A percentile compares a stretch with the other conserved stretches of the same genome.
Conservation (phyloP, 1,284 basidiomycete genomes). For the Sporisorium iseilematis-ciliati region DNA sequence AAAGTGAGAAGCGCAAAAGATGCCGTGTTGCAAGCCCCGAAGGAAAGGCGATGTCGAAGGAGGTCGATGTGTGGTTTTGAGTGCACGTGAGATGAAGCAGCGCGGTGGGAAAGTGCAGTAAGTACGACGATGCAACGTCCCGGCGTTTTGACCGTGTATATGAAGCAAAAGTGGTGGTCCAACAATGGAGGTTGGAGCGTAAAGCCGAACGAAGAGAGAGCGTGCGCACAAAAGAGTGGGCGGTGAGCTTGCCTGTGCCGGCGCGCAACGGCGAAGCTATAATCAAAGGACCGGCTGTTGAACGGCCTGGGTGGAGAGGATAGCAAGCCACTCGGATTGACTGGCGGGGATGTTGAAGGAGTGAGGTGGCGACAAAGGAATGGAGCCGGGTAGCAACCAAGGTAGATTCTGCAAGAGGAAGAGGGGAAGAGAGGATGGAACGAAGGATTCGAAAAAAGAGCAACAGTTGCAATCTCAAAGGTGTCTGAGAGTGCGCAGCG, state of each 20-base stretch:
- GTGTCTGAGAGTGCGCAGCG: conserved; percentile 1
- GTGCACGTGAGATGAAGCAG: conserved; percentile 21
- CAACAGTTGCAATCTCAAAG: not conserved
- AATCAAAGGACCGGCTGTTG: conserved; percentile 12
- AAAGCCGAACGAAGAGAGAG: conserved; percentile 4
- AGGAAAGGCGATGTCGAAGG: conserved; percentile 8
- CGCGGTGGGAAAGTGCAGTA: conserved; percentile 13
- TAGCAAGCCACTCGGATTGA: not conserved
- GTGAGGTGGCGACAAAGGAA: not conserved
- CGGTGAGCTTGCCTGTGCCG: not conserved
- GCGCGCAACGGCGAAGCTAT: conserved; percentile 3
- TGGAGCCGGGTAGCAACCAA: too few relatives aligned
- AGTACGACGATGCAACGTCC: not conserved
- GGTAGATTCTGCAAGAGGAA: not conserved
- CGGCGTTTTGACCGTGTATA: conserved; percentile 2
- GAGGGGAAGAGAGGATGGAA: not conserved
- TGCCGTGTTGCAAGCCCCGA: not conserved
- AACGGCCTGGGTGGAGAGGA: not conserved
- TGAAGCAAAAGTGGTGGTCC: not conserved
- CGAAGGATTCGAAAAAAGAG: not conserved
- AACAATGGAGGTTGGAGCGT: not conserved
- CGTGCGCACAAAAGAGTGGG: not conserved
- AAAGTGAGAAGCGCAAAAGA: not conserved
- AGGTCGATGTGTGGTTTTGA: not conserved
- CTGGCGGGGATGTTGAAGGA: not conserved